Evolutionary conservation across 768 basidiomycete genomes (phyloP).

Genomic region (Mycena filopes): DNA sequence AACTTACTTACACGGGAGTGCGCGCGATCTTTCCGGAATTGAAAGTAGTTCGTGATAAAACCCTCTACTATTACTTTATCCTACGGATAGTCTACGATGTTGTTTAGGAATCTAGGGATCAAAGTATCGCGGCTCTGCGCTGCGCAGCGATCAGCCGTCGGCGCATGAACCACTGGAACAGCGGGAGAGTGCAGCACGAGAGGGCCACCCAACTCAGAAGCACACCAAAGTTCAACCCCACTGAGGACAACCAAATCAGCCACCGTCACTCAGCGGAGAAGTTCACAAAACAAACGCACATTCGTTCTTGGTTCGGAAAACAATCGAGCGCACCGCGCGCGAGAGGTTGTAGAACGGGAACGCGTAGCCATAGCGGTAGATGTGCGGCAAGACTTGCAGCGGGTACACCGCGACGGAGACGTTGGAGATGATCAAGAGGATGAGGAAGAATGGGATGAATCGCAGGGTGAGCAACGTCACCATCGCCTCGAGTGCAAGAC

Average conservation of each 20-base stretch:
- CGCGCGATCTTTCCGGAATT: no score
- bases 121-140: no score
- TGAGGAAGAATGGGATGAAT: constrained; percentile 69
- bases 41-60: no score
- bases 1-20: no score
- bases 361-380: constrained; percentile 77
- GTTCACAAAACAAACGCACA: constrained; percentile 59
- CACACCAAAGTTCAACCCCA: constrained; percentile 71
- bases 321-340: constrained; percentile 64
- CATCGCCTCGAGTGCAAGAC: constrained; percentile 69
- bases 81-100: no score
- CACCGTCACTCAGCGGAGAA: no score
- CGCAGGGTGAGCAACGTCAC: constrained; percentile 63
- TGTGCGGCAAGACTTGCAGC: constrained; percentile 62
- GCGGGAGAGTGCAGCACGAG: constrained; percentile 62
- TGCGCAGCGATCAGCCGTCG: no score
- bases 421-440: constrained; percentile 72
- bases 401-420: constrained; percentile 69
- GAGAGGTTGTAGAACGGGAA: constrained; percentile 82
- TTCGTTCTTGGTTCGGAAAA: constrained; percentile 74
- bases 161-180: constrained; percentile 56
- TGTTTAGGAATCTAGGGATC: no score
- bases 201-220: constrained; percentile 65
- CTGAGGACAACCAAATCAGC: no score
- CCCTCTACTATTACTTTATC: no score